Percentiles rank a stretch among this genome's conserved stretches.
Evolutionary conservation across 768 basidiomycete genomes (phyloP).

Genomic region (Lentinula aciculospora): DNA sequence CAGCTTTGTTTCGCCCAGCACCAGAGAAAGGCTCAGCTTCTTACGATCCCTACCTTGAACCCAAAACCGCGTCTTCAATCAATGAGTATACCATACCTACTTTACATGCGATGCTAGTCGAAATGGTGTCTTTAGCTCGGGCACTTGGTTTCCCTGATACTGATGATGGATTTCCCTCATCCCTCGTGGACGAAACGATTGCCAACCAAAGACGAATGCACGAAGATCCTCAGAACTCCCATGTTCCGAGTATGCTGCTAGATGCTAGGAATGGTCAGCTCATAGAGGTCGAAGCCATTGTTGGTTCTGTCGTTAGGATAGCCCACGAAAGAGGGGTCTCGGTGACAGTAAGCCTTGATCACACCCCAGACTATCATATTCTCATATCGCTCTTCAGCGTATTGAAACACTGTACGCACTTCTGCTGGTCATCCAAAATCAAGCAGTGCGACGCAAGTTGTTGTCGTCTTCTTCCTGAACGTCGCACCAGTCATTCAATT

Average conservation of each 20-base stretch:
- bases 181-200: conserved; percentile 21
- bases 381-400: background rate
- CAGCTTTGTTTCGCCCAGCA: conserved; percentile 28
- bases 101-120: conserved; percentile 31
- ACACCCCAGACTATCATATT: background rate
- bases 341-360: conserved; percentile 14
- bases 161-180: conserved; percentile 24
- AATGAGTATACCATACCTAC: conserved; percentile 28
- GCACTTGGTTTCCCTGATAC: conserved; percentile 18
- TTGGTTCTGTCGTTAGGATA: conserved; percentile 55
- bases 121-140: conserved; percentile 28
- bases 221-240: background rate
- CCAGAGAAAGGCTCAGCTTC: conserved; percentile 14
- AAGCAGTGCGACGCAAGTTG: conserved; percentile 32
- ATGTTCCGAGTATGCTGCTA: background rate
- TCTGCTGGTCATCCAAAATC: conserved; percentile 7
- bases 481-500: too few species aligned
- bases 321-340: conserved; percentile 37
- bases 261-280: conserved; percentile 23
- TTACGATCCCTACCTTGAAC: conserved; percentile 21
- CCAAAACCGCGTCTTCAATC: conserved; percentile 24
- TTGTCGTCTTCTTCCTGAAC: background rate
- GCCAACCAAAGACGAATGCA: conserved; percentile 4
- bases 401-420: conserved; percentile 4
- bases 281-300: conserved; percentile 62